phyloP scores from a whole-genome alignment of 352 stramenopile genomes.

The Phytophthora cryptogea region DNA sequence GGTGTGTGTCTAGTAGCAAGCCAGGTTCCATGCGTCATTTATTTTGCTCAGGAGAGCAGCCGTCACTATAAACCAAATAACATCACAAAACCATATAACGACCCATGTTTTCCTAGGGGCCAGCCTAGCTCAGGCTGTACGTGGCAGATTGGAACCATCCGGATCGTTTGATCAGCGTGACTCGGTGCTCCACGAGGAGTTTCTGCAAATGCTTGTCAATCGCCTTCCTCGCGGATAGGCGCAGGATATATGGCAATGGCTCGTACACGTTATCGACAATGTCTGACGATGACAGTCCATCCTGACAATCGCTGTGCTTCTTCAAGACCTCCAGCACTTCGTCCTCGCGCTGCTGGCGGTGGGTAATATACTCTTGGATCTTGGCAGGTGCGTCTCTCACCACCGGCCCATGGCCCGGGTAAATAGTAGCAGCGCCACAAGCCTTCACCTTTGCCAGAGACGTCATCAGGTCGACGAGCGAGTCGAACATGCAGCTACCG shows the following conservation, averaged over 20 bases:
- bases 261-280: slow-evolving; percentile 64
- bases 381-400: slow-evolving; percentile 63
- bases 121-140: slow-evolving; percentile 32
- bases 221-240: slow-evolving; percentile 52
- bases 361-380: slow-evolving; percentile 78
- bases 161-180: slow-evolving; percentile 18
- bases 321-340: slow-evolving; percentile 60
- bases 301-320: slow-evolving; percentile 4
- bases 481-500: slow-evolving; percentile 88
- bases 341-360: slow-evolving; percentile 73
- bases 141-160: slow-evolving; percentile 41
- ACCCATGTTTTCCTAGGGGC: slow-evolving; percentile 16
- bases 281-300: slow-evolving; percentile 41
- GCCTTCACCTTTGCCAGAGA: slow-evolving; percentile 60
- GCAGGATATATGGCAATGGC: slow-evolving; percentile 55
- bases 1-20: slow-evolving; percentile 26
- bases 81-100: slow-evolving; percentile 18
- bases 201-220: slow-evolving; percentile 73
- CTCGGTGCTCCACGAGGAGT: slow-evolving; percentile 50
- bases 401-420: slow-evolving; percentile 75
- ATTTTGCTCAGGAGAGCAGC: slow-evolving; percentile 27
- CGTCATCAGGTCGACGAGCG: slow-evolving; percentile 77
- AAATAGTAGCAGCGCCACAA: slow-evolving; percentile 54
- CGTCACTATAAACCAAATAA: slow-evolving; percentile 31
- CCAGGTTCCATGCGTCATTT: slow-evolving; percentile 29